Base-by-base conservation (phyloP, 768 basidiomycete species). In the Boletus pseudo-olivaceus region DNA sequence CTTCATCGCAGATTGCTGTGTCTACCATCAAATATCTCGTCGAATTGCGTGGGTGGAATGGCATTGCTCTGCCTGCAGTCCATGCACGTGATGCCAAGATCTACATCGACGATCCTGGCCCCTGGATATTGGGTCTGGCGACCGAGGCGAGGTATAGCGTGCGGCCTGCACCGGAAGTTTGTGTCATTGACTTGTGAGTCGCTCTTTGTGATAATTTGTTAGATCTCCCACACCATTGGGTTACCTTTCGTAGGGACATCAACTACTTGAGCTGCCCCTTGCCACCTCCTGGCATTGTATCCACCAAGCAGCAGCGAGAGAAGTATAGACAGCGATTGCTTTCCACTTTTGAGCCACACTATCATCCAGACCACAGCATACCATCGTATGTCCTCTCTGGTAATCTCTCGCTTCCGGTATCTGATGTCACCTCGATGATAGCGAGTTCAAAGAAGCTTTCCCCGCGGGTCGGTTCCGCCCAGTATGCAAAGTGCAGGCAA, bases 391-490 rank as follows among this genome's bases (percentile, higher is more conserved):
- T 62, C 35, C 34, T 34, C 39, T 49, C 39, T 47, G 11, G 17
- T 33, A 12, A 9, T 42, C 32, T 19, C 9, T 48, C 9, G 26
- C 14, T 5, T 3, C 10, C 35, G 5, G 44, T 23, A 38, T 33
- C 45, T 55, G 17, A 57, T 34, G 47, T 49, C 53, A 47, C 53
- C n/a, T 17, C 42, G 34, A 61, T 38, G 63, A 35, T 57, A 90
- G 91, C 59, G 94, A 96, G 72, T 92, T 95, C 76, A 95, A 94
- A 67, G 90, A 96, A 65, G 90, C 93, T 2, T 97, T 94, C 73
- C 94, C 94, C 7, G 91, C 90, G 3, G 93, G 93, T 33, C 80
- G 90, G 35, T 94, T 97, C 78, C 78, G 93, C 15, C 92, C 92
- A 10, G 83, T 94, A 35, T 94, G 92, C 77, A 90, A 90, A 68